Evolutionary conservation across 2,329 filamentous ascomycete genomes (phyloP).

Genomic region (Fusarium aywerte): DNA sequence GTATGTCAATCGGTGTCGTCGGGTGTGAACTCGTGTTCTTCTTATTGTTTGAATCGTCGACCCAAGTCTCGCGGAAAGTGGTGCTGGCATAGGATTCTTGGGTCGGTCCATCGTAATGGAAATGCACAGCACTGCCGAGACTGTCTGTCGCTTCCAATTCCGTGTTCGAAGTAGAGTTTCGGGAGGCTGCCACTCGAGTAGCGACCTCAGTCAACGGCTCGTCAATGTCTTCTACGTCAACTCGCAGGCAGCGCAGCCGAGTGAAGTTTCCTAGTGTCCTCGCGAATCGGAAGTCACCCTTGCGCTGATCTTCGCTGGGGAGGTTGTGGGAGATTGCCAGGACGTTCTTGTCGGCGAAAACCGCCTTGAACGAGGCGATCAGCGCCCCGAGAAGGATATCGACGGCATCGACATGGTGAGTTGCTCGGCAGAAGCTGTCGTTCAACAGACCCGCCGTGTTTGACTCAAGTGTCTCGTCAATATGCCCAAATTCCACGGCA

Average conservation of each 20-base stretch:
- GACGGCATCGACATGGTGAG: conserved; percentile 5
- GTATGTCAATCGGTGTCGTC: conserved; percentile 8
- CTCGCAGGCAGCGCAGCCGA: conserved; percentile 6
- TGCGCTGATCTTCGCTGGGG: conserved; percentile 5
- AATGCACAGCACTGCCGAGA: conserved; percentile 6
- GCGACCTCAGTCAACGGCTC: conserved; percentile 8
- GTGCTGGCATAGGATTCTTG: conserved; percentile 3
- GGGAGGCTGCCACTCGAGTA: conserved; percentile 8
- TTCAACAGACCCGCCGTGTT: conserved; percentile 7
- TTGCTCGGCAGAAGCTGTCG: conserved; percentile 11
- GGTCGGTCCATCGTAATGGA: conserved; percentile 8
- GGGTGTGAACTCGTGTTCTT: conserved; percentile 4
- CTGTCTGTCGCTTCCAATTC: conserved; percentile 10
- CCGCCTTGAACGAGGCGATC: conserved; percentile 8
- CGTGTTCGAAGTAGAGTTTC: conserved; percentile 10
- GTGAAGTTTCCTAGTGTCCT: conserved; percentile 10
- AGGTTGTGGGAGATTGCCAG: conserved; percentile 7
- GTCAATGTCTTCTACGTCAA: conserved; percentile 6
- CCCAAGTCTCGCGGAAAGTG: conserved; percentile 4
- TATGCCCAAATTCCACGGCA: conserved; percentile 6
- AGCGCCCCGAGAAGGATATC: conserved; percentile 8
- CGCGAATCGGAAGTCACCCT: conserved; percentile 7
- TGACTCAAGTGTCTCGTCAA: conserved; percentile 10
- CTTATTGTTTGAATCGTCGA: conserved; percentile 5
- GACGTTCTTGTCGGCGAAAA: conserved; percentile 11